A percentile compares a stretch with the other conserved stretches of the same genome.
Evolutionary conservation across 2,329 filamentous ascomycete genomes (phyloP).

Genomic region (Sporothrix globosa): DNA sequence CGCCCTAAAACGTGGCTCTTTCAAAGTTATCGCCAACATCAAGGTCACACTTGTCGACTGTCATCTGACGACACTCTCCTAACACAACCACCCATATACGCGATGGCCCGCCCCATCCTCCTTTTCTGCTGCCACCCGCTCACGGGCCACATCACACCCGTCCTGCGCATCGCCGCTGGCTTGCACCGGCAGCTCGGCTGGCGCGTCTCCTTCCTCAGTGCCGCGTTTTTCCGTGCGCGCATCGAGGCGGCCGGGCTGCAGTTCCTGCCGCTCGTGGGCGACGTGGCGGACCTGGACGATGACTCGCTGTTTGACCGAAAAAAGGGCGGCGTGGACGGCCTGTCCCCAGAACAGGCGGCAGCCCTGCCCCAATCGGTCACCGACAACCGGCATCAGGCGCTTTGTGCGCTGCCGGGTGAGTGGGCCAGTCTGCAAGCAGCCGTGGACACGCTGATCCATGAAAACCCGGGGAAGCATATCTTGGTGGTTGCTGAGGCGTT

Average conservation of each 20-base stretch:
- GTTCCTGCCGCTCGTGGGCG: conserved; percentile 43
- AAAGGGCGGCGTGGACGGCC: background rate
- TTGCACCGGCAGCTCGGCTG: conserved; percentile 41
- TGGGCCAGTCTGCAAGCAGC: conserved; percentile 43
- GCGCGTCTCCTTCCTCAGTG: conserved; percentile 45
- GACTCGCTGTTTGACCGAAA: conserved; percentile 34
- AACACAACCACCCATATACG: background rate
- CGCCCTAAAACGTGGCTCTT: conserved; percentile 2
- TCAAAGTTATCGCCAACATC: background rate
- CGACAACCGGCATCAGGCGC: conserved; percentile 42
- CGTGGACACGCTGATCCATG: conserved; percentile 37
- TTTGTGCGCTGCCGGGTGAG: conserved; percentile 43
- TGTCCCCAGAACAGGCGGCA: conserved; percentile 28
- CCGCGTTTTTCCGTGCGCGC: conserved; percentile 43
- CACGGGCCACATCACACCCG: conserved; percentile 46
- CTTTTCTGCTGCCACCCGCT: conserved; percentile 45
- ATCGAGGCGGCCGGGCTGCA: conserved; percentile 43
- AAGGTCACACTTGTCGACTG: background rate
- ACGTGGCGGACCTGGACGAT: conserved; percentile 46
- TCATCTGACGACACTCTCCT: background rate
- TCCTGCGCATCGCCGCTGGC: conserved; percentile 43
- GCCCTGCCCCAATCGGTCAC: conserved; percentile 39
- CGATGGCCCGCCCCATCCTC: conserved; percentile 34
- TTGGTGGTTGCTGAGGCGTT: conserved; percentile 45
- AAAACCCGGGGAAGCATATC: conserved; percentile 37